Base-by-base conservation (phyloP, 2,329 filamentous ascomycete species). In the Trichoderma sp. region DNA sequence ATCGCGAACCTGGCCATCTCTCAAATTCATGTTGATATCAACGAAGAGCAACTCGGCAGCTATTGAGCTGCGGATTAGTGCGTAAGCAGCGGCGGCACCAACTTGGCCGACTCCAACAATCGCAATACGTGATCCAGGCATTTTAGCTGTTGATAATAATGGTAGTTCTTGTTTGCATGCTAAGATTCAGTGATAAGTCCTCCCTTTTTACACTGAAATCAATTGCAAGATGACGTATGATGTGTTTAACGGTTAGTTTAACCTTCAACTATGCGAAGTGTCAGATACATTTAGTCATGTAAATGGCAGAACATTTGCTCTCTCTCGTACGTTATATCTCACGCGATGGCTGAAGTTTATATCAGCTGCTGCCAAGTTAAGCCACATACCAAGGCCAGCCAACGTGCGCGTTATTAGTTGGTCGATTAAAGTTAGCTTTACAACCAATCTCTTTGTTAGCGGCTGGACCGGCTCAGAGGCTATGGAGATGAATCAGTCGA, bases 1-100 rank as follows among this genome's bases (percentile, higher is more conserved):
- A 80, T 91, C 89, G 68, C 85, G 83, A 4, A 89, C 87, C 81
- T 88, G 87, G 31, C 84, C 88, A 79, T 88, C 84, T 73, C 88
- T 82, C 31, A 86, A 77, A 4, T 83, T 82, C 38, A 83, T 83
- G 76, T 89, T 86, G 31, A 85, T 84, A 77, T 91, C 89, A 24
- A 90, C 86, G 4, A 90, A 82, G n/a, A 90, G 84, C 12, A 90
- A 82, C 76, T 90, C 87, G 73, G 82, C 83, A 29, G 86, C 86
- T 56, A 89, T 82, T n/a, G 86, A 86, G 75, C 85, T 84, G 7
- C 89, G 83, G 74, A 89, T 72, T 3, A 90, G 84, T 5, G 86
- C 86, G 77, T 88, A 88, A 27, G 88, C 88, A 67, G 87, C 85
- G 3, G 87, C 88, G 16, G 85, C 85, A 59, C 88, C 88, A 24